phyloP scores from a whole-genome alignment of 2,329 filamentous ascomycete species.

The Nigrospora sphaerica region DNA sequence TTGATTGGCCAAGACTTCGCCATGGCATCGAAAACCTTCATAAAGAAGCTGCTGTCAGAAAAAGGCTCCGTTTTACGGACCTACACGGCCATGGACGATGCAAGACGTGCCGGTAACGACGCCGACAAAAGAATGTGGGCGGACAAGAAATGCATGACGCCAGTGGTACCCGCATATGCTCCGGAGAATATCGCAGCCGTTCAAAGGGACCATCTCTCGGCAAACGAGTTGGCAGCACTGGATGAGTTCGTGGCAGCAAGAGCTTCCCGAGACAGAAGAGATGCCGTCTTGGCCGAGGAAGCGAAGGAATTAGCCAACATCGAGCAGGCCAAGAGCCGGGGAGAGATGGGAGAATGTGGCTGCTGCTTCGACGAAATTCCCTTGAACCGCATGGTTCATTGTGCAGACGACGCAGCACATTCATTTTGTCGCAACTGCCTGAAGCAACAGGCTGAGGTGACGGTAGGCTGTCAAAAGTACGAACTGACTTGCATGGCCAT shows the following conservation, averaged over 20 bases:
- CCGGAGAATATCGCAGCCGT: constrained; percentile 9
- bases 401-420: constrained; percentile 50
- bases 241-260: constrained; percentile 32
- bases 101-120: constrained; percentile 8
- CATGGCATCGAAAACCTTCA: constrained; percentile 14
- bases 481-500: constrained; percentile 64
- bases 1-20: constrained; percentile 29
- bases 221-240: constrained; percentile 20
- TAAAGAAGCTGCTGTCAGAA: constrained; percentile 16
- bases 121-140: constrained; percentile 8
- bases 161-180: constrained; percentile 8
- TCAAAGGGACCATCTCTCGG: constrained; percentile 7
- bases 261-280: constrained; percentile 17
- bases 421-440: constrained; percentile 67
- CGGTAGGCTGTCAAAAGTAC: constrained; percentile 64
- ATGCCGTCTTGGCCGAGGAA: constrained; percentile 15
- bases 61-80: constrained; percentile 25
- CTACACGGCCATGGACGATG: constrained; percentile 25
- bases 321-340: constrained; percentile 32
- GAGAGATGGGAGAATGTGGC: constrained; percentile 58
- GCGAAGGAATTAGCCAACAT: constrained; percentile 29
- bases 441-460: constrained; percentile 55
- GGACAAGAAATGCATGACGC: constrained; percentile 21
- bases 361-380: constrained; percentile 67
- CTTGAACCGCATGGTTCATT: constrained; percentile 62